Conservation (phyloP, 1,284 basidiomycete species). For the Apiotrichum sp. region DNA sequence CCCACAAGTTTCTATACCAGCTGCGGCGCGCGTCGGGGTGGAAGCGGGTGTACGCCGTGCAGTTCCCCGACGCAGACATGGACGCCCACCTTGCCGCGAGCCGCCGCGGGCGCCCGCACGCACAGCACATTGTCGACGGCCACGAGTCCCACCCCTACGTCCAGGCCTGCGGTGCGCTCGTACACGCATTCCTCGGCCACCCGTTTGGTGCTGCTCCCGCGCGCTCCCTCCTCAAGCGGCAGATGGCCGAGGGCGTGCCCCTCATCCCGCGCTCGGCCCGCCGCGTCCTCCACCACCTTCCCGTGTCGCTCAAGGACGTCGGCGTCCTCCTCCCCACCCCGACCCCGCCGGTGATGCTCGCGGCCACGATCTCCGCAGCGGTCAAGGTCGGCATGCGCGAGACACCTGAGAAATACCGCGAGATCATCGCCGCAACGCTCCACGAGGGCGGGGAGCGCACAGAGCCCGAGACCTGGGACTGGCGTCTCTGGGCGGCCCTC, state of each 20-base stretch:
- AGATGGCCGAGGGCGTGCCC: slow-evolving; percentile 15
- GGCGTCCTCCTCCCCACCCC: slow-evolving; percentile 16
- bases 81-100: not conserved
- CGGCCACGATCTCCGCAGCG: not conserved
- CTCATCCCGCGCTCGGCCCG: not conserved
- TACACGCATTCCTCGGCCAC: slow-evolving; percentile 13
- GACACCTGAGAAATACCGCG: slow-evolving; percentile 7
- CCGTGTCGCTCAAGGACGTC: not conserved
- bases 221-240: slow-evolving; percentile 8
- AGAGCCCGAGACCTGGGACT: slow-evolving; percentile 13
- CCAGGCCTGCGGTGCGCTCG: slow-evolving; percentile 5
- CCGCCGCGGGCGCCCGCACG: not conserved
- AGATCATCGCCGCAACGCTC: slow-evolving; percentile 19
- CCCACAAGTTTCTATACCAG: not conserved
- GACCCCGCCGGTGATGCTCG: not conserved
- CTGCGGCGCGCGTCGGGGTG: not conserved
- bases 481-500: slow-evolving; percentile 20
- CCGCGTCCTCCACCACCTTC: not conserved
- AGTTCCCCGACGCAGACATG: not conserved
- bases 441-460: not conserved
- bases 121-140: not conserved
- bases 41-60: not conserved
- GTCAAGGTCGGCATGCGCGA: slow-evolving; percentile 9
- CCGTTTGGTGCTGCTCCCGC: slow-evolving; percentile 9
- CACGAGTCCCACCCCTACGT: not conserved